These are phyloP conservation scores for Metschnikowia lachancei DNA, from an alignment of 805 yeast species.

Conservation along the genomic window DNA sequence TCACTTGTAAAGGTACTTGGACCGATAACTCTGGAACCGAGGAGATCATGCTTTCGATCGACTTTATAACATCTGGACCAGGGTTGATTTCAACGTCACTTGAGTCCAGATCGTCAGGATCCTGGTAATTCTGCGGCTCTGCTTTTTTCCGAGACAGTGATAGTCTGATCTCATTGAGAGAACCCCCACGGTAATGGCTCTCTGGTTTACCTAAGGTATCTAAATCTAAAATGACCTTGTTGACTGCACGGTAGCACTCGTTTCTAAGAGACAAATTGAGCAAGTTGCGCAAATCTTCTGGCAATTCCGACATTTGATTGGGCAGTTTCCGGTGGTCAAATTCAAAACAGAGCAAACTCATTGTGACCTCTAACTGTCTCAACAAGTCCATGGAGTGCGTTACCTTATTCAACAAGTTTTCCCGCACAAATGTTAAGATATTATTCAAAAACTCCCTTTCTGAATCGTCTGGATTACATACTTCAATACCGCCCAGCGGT, in stretches of 20 bases:
- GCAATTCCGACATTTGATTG: constrained; percentile 45
- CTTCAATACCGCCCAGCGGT: constrained; percentile 7
- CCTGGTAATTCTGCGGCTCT: not conserved
- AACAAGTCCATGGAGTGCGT: constrained; percentile 57
- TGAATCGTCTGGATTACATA: constrained; percentile 10
- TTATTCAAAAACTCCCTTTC: constrained; percentile 51
- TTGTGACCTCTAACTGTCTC: constrained; percentile 73
- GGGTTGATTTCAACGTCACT: constrained; percentile 7
- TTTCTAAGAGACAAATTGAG: constrained; percentile 59
- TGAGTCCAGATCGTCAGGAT: constrained; percentile 17
- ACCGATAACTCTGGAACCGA: constrained; percentile 3
- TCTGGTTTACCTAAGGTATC: constrained; percentile 8
- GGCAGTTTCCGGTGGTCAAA: constrained; percentile 33
- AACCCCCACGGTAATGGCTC: constrained; percentile 11
- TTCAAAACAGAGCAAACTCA: constrained; percentile 70
- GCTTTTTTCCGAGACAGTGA: constrained; percentile 5
- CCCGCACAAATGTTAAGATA: constrained; percentile 58
- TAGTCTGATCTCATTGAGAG: constrained; percentile 7
- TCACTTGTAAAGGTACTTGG: not conserved
- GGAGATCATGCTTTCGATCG: constrained; percentile 11
- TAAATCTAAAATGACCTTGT: constrained; percentile 55
- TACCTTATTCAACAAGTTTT: constrained; percentile 59
- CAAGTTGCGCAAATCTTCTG: constrained; percentile 52
- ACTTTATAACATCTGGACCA: constrained; percentile 6
- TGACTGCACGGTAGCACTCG: constrained; percentile 68